These are phyloP conservation scores for Tolypocladium tundrense DNA, from an alignment of 2,329 filamentous ascomycete genomes.

Conservation along the genomic window DNA sequence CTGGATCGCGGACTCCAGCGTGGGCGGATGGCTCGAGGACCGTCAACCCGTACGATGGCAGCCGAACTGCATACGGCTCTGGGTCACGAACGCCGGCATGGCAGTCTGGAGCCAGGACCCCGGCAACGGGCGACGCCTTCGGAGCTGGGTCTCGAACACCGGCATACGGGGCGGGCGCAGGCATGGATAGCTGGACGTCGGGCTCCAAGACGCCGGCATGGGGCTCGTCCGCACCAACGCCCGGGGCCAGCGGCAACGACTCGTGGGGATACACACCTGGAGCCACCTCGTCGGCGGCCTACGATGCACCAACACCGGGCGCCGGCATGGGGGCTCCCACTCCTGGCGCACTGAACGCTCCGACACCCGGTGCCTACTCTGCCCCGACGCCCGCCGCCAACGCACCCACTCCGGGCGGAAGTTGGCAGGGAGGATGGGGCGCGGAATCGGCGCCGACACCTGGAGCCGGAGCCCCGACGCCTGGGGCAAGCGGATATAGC, in stretches of 20 bases:
- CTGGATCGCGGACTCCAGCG: conserved; percentile 56
- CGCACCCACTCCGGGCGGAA: conserved; percentile 60
- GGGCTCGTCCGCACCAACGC: conserved; percentile 47
- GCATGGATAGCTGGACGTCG: conserved; percentile 49
- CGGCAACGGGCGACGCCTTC: conserved; percentile 50
- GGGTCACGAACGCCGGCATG: conserved; percentile 65
- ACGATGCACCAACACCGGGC: conserved; percentile 62
- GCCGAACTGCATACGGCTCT: conserved; percentile 66
- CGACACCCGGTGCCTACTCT: conserved; percentile 60
- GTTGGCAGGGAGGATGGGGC: conserved; percentile 49
- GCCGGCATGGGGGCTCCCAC: conserved; percentile 49
- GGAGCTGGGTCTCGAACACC: conserved; percentile 59
- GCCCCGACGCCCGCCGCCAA: conserved; percentile 53
- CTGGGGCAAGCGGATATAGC: conserved; percentile 48
- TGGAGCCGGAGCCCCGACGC: conserved; percentile 57
- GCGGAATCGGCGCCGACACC: conserved; percentile 58
- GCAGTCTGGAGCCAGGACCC: conserved; percentile 67
- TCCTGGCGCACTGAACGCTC: conserved; percentile 54
- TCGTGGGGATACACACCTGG: conserved; percentile 51
- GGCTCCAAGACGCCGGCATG: conserved; percentile 74
- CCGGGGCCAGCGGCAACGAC: conserved; percentile 46
- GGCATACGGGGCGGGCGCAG: conserved; percentile 41
- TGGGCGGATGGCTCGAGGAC: conserved; percentile 61
- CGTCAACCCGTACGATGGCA: conserved; percentile 62
- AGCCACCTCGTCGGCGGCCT: conserved; percentile 35